Base-by-base conservation (phyloP, 108 stramenopile species). In the Pinguiococcus pyrenoidosus region DNA sequence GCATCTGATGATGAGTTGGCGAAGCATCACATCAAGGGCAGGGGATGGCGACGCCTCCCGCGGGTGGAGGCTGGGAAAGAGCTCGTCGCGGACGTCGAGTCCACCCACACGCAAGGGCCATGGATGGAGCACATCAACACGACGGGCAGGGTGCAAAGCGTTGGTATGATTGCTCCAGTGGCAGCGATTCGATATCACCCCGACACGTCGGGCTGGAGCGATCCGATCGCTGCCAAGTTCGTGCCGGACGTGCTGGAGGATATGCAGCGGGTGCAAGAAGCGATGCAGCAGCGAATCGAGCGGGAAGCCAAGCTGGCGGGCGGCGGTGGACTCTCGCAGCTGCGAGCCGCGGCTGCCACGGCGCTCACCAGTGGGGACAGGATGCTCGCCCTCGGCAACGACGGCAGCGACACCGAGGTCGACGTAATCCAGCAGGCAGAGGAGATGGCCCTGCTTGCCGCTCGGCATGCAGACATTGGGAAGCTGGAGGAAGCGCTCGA, bases 401-500 rank as follows among this genome's bases (percentile, higher is more conserved):
- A 49, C 17, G 59, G 20, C 14, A 3, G 4, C 3, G 10, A 17
- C 1, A 43, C 6, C 29, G 25, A 10, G 35, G 56, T 40, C 0
- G 56, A 60, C n/a, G 0, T 21, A 3, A 12, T 26, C 46, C 46
- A 10, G 13, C 55, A 56, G 17, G 49, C 28, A 25, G 56, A 38
- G n/a, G 25, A 47, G 3, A 49, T 35, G 20, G 59, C 59, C 6
- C 27, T 60, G 16, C 47, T 60, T 3, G 59, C 59, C 13, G 56
- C 59, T 14, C 23, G 39, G 21, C 49, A 45, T n/a, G n/a, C n/a
- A n/a, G n/a, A 45, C 44, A 54, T 57, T 23, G 56, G 24, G 26
- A 4, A 24, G 43, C 42, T 57, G 45, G 56, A 57, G 44, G 56
- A 46, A 3, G 44, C 44, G 3, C 30, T 32, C 47, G 17, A n/a